These are phyloP conservation scores for Erythrophleum ivorense DNA, from an alignment of 331 rosid species.

Conservation along the genomic window DNA sequence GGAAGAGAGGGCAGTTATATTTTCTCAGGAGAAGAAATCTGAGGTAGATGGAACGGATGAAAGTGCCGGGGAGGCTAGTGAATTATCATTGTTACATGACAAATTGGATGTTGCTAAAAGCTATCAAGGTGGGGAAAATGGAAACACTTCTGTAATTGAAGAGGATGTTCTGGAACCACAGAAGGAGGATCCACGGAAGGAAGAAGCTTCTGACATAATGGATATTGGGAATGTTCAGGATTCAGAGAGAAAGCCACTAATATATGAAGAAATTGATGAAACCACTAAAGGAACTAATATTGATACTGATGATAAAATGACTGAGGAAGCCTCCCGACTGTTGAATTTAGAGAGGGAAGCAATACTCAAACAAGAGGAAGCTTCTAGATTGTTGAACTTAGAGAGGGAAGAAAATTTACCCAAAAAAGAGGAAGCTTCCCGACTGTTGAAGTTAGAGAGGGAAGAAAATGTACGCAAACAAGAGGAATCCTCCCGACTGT, in stretches of 20 bases:
- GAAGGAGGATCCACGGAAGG: conserved; percentile 38
- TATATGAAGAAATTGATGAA: conserved; percentile 29
- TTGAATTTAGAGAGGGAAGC: conserved; percentile 59
- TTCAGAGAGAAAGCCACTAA: conserved; percentile 39
- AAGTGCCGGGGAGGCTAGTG: conserved; percentile 43
- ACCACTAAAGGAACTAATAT: conserved; percentile 31
- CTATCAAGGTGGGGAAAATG: conserved; percentile 44
- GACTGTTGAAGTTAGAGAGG: conserved; percentile 42
- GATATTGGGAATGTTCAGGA: conserved; percentile 43
- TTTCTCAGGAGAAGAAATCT: conserved; percentile 44
- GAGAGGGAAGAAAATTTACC: conserved; percentile 54
- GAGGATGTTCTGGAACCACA: conserved; percentile 42
- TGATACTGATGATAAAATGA: conserved; percentile 39
- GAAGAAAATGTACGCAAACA: conserved; percentile 47
- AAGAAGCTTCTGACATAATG: conserved; percentile 41
- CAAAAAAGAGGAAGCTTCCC: conserved; percentile 46
- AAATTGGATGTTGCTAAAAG: conserved; percentile 36
- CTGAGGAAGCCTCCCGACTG: conserved; percentile 42
- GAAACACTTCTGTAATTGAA: conserved; percentile 40
- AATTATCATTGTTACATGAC: conserved; percentile 44
- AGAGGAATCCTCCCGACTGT: conserved; percentile 49
- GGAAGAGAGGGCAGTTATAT: conserved; percentile 45
- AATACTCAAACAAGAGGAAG: conserved; percentile 48
- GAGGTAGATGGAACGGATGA: conserved; percentile 48
- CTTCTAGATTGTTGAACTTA: conserved; percentile 43